Percentiles rank a stretch among this genome's conserved stretches.
These are phyloP conservation scores for Penicillium mononematosum DNA, from an alignment of 495 filamentous ascomycete species.

Conservation along the genomic window DNA sequence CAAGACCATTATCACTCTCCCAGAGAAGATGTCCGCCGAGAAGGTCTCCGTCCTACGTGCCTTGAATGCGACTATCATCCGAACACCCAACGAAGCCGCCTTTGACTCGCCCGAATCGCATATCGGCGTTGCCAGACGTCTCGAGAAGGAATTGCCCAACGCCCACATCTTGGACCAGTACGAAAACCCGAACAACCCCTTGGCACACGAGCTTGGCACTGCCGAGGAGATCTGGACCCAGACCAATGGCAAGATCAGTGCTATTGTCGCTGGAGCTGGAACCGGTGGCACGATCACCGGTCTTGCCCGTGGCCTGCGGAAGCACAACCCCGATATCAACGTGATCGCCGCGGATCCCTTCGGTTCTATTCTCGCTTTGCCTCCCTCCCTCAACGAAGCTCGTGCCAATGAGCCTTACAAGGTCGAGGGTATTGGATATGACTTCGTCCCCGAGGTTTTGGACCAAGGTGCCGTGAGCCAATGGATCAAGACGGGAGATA, in stretches of 20 bases:
- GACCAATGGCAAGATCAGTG: conserved; percentile 79
- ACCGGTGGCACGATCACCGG: conserved; percentile 96
- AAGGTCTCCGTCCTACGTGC: conserved; percentile 93
- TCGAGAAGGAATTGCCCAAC: conserved; percentile 94
- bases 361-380: conserved; percentile 83
- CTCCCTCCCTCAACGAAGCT: conserved; percentile 71
- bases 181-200: conserved; percentile 84
- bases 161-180: conserved; percentile 98
- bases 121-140: conserved; percentile 86
- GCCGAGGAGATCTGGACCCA: conserved; percentile 96
- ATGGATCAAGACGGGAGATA: conserved; percentile 98
- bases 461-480: conserved; percentile 78
- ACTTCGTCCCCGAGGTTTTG: conserved; percentile 94
- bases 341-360: conserved; percentile 89
- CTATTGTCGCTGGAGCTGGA: conserved; percentile 86
- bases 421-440: conserved; percentile 98
- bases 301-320: conserved; percentile 78
- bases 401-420: conserved; percentile 85
- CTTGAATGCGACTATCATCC: conserved; percentile 94
- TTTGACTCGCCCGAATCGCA: conserved; percentile 94
- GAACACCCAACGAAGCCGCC: conserved; percentile 93
- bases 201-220: conserved; percentile 91
- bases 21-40: conserved; percentile 98
- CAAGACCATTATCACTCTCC: conserved; percentile 96
- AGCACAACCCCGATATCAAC: conserved; percentile 79